phyloP scores from a whole-genome alignment of 2,329 filamentous ascomycete species.

The Coniochaeta prunicola region DNA sequence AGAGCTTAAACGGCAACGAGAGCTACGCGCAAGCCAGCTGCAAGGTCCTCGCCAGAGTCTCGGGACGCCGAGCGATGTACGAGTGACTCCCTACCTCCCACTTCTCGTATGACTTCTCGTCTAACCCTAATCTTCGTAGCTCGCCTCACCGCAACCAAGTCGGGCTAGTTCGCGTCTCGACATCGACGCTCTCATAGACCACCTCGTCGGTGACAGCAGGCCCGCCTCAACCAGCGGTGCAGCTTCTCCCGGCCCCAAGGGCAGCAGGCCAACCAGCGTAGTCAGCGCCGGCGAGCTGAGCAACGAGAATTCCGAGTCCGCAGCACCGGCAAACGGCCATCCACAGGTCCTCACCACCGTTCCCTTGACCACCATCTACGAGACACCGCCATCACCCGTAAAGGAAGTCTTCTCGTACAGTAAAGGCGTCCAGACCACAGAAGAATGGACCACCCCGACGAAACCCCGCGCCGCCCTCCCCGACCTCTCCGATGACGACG shows the following conservation, averaged over 20 bases:
- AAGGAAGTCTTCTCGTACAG: slow-evolving; percentile 92
- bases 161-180: slow-evolving; percentile 64
- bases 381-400: slow-evolving; percentile 67
- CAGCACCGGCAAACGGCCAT: slow-evolving; percentile 37
- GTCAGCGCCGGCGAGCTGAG: slow-evolving; percentile 76
- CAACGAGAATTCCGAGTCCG: slow-evolving; percentile 58
- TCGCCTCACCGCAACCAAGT: slow-evolving; percentile 63
- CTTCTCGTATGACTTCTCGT: slow-evolving; percentile 5
- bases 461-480: slow-evolving; percentile 47
- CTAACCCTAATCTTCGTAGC: slow-evolving; percentile 29
- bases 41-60: slow-evolving; percentile 61
- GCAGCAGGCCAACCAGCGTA: slow-evolving; percentile 80
- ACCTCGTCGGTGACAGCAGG: slow-evolving; percentile 71
- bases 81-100: slow-evolving; percentile 14
- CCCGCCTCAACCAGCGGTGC: slow-evolving; percentile 58
- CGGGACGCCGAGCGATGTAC: slow-evolving; percentile 65
- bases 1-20: slow-evolving; percentile 88
- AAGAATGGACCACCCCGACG: slow-evolving; percentile 57
- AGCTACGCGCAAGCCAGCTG: slow-evolving; percentile 72
- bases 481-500: slow-evolving; percentile 55
- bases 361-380: slow-evolving; percentile 69
- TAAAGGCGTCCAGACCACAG: slow-evolving; percentile 89
- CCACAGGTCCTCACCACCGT: slow-evolving; percentile 68
- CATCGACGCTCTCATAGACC: slow-evolving; percentile 80
- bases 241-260: slow-evolving; percentile 58